Evolutionary conservation across 164 flowering plant species (phyloP), one percentile per base, ranked within the genome.

Genomic region (Houttuynia cordata): DNA sequence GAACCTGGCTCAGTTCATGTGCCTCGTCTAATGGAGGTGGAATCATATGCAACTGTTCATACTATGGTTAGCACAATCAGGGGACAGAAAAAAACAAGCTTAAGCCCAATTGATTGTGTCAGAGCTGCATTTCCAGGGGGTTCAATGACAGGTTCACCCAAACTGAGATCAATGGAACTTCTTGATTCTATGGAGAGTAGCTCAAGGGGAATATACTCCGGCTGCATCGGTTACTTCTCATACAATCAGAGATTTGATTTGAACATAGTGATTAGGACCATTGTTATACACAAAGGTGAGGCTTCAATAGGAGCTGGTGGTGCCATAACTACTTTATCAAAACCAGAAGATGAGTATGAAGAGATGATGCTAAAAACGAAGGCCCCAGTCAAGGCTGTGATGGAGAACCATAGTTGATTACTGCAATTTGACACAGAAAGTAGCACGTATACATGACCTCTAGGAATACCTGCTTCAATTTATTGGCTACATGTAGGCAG

Each of bases 61-160:
- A 88, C 99, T 1, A 75, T 93, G 95, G 99, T 93, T 64, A 90
- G 97, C 56, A 93, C 99, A 17, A 78, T 93, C 58, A 83, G 81
- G 2, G 99, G 99, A 3, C 72, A 76, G 51, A 90, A 90, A 64
- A 67, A 64, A 21, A 39, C 68, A 40, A 66, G 79, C 59, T 58
- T 76, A 24, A 77, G 78, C 59, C 76, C 93, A 7, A 70, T 93
- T 1, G 91, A 83, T 53, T 93, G 97, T 67, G 82, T 93, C 17
- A 82, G 70, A 71, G 92, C 97, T 57, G 95, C 99, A 64, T 93
- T 93, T 65, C 99, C 99, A 0, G 99, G 97, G 30, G 99, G 99
- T 51, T 93, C 99, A 13, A 93, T 93, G 99, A 93, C 99, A 7
- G 99, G 99, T 57, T 97, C 99, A 25, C 99, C 99, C 20, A 93